phyloP scores from a whole-genome alignment of 2,329 filamentous ascomycete genomes.

The Colletotrichum kahawae region DNA sequence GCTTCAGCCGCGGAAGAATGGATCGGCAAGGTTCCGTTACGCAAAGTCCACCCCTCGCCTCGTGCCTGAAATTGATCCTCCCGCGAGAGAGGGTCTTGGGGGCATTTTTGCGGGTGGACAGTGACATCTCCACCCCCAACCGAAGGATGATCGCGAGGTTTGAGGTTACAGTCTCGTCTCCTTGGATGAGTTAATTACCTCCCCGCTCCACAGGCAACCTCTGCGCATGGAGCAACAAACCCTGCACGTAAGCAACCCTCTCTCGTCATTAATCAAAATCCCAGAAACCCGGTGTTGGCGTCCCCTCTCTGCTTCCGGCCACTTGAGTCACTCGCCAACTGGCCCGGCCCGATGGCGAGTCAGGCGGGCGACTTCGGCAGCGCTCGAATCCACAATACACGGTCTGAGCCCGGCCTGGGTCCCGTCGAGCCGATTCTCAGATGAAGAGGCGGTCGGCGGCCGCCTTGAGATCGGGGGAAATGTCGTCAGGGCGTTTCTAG shows the following conservation, averaged over 20 bases:
- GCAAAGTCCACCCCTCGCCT: background rate
- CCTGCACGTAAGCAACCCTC: slow-evolving; percentile 1
- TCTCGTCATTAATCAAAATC: slow-evolving; percentile 4
- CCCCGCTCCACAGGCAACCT: background rate
- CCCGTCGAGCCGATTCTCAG: background rate
- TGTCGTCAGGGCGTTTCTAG: background rate
- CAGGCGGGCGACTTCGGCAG: background rate
- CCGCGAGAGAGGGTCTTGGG: background rate
- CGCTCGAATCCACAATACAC: background rate
- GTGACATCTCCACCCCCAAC: background rate
- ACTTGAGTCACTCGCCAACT: background rate
- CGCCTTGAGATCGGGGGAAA: background rate
- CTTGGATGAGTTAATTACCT: background rate
- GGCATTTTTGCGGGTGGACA: background rate
- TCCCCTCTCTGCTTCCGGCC: background rate
- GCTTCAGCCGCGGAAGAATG: background rate
- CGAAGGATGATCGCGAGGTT: slow-evolving; percentile 11
- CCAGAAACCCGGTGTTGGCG: slow-evolving; percentile 5
- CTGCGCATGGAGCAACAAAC: background rate
- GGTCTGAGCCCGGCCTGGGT: background rate
- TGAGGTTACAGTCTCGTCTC: background rate
- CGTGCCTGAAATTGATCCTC: slow-evolving; percentile 13
- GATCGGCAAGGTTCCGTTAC: background rate
- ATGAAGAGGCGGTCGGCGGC: background rate
- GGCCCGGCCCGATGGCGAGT: slow-evolving; percentile 1